phyloP scores from a whole-genome alignment of 2,329 filamentous ascomycete species.

The Diaporthe sp. region DNA sequence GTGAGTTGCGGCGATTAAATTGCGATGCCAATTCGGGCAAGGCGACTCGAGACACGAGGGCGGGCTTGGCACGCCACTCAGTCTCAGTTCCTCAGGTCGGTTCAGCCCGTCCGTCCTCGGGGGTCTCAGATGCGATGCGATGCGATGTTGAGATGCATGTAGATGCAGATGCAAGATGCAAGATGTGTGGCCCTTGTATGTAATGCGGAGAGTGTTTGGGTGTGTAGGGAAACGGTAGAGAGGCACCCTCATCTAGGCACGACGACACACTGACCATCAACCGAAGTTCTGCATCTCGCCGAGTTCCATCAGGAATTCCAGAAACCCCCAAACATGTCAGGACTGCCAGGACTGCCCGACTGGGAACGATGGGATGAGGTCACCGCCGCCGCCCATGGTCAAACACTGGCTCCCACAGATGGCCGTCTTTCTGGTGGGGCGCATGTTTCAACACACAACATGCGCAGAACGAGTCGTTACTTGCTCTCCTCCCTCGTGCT shows the following conservation, averaged over 20 bases:
- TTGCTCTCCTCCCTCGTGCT: not conserved
- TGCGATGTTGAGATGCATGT: not conserved
- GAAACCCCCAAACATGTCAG: conserved; percentile 3
- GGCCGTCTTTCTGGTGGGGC: conserved; percentile 21
- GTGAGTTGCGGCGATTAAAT: conserved; percentile 25
- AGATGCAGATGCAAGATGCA: not conserved
- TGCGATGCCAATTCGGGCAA: conserved; percentile 27
- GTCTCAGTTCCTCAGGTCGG: not conserved
- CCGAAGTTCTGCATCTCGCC: conserved; percentile 21
- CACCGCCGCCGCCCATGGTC: not conserved
- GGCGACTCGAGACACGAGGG: conserved; percentile 29
- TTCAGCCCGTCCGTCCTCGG: not conserved
- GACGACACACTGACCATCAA: not conserved
- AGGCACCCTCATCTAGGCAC: not conserved
- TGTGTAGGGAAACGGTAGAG: not conserved
- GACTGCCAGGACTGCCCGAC: not conserved
- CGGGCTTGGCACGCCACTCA: conserved; percentile 12
- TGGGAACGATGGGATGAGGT: conserved; percentile 17
- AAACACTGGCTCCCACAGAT: conserved; percentile 33
- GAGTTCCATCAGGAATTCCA: conserved; percentile 4
- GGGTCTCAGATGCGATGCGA: not conserved
- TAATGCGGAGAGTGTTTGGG: not conserved
- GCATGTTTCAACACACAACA: conserved; percentile 32
- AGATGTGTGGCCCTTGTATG: not conserved
- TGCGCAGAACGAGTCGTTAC: conserved; percentile 23